Base-by-base conservation (phyloP, 768 basidiomycete genomes). In the Crassisporium funariophilum region DNA sequence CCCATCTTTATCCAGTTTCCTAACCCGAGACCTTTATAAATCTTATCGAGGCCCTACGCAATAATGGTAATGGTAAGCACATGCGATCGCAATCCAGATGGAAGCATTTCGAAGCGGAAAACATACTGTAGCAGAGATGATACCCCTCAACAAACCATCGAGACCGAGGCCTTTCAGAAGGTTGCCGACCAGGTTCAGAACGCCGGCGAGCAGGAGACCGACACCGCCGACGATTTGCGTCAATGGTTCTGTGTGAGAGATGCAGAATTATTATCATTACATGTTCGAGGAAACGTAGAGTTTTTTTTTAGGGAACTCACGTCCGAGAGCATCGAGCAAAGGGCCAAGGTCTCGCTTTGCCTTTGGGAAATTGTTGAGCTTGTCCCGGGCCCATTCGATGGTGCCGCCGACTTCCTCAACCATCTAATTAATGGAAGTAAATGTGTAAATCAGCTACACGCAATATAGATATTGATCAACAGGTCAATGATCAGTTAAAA, bases 201-300 rank as follows among this genome's bases (percentile, higher is more conserved):
- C 69, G 20, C 68, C 69, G 10, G 64, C 57, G 7, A 72, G 57
- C 1, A 71, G 58, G 5, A 72, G 56, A 0, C 57, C 67, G 7
- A 72, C 68, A 15, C 69, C 70, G 13, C 67, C 65, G 20, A 71
- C 62, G 29, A 72, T 72, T 54, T 71, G 71, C 1, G 65, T 65
- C 25, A 70, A 43, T 9, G 67, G 70, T 51, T 70, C 66, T n/a
- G n/a, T 68, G 45, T 8, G 7, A 7, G 33, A n/a, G 15, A 33
- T 44, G 7, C 22, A 12, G 35, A 55, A 12, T 22, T 12, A 39
- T 16, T 22, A 23, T 8, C 5, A 5, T 8, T 36, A 2, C 11
- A 16, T 20, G 25, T 21, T 16, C 5, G 12, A 39, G 15, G 39
- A n/a, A n/a, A 6, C n/a, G n/a, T n/a, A n/a, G n/a, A n/a, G n/a